Conservation (phyloP, 371 early-diverging fungal genomes). For the Apophysomyces sp. region DNA sequence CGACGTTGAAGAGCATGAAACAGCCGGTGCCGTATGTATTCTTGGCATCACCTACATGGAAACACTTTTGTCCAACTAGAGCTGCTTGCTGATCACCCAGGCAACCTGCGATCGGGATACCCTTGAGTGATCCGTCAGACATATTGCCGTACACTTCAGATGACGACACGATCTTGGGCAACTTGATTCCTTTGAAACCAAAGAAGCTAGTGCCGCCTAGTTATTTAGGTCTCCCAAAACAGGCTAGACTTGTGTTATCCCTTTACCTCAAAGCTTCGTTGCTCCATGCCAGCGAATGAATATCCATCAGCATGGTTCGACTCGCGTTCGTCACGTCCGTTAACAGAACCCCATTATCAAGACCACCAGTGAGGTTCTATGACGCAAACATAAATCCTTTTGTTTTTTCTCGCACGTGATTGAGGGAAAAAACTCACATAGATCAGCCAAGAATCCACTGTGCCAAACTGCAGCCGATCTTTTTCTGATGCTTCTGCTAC, state of each 20-base stretch:
- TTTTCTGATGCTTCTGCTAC: conserved; percentile 51
- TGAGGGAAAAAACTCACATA: conserved; percentile 53
- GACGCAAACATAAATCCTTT: not conserved
- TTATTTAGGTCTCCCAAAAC: not conserved
- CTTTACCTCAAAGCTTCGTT: conserved; percentile 60
- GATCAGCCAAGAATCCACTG: conserved; percentile 92
- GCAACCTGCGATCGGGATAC: conserved; percentile 76
- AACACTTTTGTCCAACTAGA: conserved; percentile 91
- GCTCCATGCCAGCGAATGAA: conserved; percentile 81
- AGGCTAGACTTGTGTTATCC: not conserved
- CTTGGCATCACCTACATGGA: conserved; percentile 84
- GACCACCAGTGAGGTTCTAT: conserved; percentile 84
- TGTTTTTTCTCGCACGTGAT: not conserved
- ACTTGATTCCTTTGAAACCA: conserved; percentile 52
- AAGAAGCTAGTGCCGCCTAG: conserved; percentile 55
- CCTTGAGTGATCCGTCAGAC: conserved; percentile 51
- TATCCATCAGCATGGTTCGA: conserved; percentile 92
- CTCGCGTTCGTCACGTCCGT: conserved; percentile 95
- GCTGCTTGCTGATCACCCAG: conserved; percentile 97
- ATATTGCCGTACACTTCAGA: conserved; percentile 78
- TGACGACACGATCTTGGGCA: conserved; percentile 85
- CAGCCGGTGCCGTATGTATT: conserved; percentile 96
- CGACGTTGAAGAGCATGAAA: conserved; percentile 96
- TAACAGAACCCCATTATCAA: conserved; percentile 64
- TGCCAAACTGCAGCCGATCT: conserved; percentile 68